A percentile compares a stretch with the other conserved stretches of the same genome.
These are phyloP conservation scores for Sporothrix variecibatus DNA, from an alignment of 2,329 filamentous ascomycete genomes.

Conservation along the genomic window DNA sequence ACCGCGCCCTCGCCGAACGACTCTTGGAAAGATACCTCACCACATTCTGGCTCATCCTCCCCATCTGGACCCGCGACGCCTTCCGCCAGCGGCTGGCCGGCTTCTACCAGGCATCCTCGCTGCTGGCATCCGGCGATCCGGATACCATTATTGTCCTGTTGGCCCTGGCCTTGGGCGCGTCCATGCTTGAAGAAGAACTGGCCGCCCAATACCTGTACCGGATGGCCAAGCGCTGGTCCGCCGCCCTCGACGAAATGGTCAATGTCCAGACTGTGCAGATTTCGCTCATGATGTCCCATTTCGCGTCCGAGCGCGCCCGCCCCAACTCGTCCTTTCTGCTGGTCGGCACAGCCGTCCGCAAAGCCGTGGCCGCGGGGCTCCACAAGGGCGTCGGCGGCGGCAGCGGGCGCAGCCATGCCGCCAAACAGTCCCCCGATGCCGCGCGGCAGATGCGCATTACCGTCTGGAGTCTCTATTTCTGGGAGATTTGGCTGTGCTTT, in stretches of 20 bases:
- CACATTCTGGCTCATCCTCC: constrained; percentile 30
- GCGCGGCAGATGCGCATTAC: constrained; percentile 28
- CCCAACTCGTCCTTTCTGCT: constrained; percentile 28
- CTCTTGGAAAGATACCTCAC: constrained; percentile 28
- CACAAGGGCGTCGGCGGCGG: constrained; percentile 29
- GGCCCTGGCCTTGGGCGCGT: constrained; percentile 27
- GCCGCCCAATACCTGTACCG: constrained; percentile 27
- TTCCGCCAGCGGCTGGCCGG: constrained; percentile 26
- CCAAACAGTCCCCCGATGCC: constrained; percentile 21
- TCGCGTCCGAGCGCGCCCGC: constrained; percentile 27
- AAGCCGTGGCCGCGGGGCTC: constrained; percentile 30
- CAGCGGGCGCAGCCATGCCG: background rate
- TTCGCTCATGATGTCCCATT: constrained; percentile 30
- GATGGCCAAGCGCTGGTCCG: constrained; percentile 27
- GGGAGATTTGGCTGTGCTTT: constrained; percentile 32
- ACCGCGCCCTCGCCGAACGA: constrained; percentile 22
- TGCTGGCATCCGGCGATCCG: constrained; percentile 15
- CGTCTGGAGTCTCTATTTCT: constrained; percentile 30
- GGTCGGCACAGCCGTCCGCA: constrained; percentile 28
- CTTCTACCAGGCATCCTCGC: constrained; percentile 22
- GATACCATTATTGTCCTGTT: constrained; percentile 28
- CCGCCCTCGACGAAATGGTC: constrained; percentile 30
- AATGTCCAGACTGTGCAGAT: constrained; percentile 31
- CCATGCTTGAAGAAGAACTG: constrained; percentile 29
- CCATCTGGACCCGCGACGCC: constrained; percentile 28